These are phyloP conservation scores for Diplotaxis tenuifolia DNA, from an alignment of 345 rosid genomes.

Conservation along the genomic window DNA sequence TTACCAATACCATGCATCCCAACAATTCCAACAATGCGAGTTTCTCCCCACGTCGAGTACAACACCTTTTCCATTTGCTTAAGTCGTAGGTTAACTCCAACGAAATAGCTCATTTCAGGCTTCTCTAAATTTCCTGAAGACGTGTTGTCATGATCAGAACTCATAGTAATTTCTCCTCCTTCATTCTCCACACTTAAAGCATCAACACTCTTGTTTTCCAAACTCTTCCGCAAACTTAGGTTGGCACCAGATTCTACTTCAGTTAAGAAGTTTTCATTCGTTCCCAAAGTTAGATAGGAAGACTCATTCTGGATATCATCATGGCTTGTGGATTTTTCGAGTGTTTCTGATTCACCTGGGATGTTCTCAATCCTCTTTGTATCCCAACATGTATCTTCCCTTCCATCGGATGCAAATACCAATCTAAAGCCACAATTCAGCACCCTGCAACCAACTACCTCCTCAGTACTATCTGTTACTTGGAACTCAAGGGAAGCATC, in stretches of 20 bases:
- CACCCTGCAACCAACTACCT: background rate
- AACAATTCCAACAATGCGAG: constrained; percentile 25
- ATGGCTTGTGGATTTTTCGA: background rate
- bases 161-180: background rate
- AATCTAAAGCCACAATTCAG: constrained; percentile 16
- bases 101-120: background rate
- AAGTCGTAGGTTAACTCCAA: background rate
- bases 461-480: constrained; percentile 12
- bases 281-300: background rate
- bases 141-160: background rate
- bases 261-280: background rate
- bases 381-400: background rate
- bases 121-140: background rate
- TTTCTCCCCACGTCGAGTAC: background rate
- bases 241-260: background rate
- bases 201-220: background rate
- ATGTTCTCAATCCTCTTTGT: background rate
- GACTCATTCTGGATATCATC: background rate
- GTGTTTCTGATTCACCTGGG: background rate
- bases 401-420: background rate
- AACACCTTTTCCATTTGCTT: constrained; percentile 11
- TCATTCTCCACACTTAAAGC: background rate
- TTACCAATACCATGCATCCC: constrained; percentile 25
- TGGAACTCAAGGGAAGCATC: background rate
- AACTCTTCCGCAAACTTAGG: background rate